Conservation (phyloP, 805 yeast species). For the Hanseniaspora singularis region DNA sequence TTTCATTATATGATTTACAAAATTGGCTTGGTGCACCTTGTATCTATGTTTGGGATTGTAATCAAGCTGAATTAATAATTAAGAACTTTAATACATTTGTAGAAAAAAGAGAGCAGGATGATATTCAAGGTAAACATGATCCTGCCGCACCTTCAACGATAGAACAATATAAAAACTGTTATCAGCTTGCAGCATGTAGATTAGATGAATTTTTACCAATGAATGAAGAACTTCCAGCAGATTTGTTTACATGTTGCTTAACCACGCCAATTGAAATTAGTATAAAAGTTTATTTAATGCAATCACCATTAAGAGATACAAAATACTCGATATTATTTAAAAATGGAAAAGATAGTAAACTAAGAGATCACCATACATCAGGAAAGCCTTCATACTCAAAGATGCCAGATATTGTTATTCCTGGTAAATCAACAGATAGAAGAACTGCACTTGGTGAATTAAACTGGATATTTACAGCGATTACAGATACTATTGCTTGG, state of each 20-base stretch:
- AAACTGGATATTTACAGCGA: slow-evolving; percentile 95
- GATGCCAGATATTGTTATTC: slow-evolving; percentile 47
- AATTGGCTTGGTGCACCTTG: slow-evolving; percentile 98
- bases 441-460: slow-evolving; percentile 92
- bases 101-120: slow-evolving; percentile 79
- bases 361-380: slow-evolving; percentile 16
- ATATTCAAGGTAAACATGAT: slow-evolving; percentile 45
- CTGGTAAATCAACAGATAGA: slow-evolving; percentile 84
- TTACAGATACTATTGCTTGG: slow-evolving; percentile 98
- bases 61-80: slow-evolving; percentile 86
- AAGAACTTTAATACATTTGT: slow-evolving; percentile 81
- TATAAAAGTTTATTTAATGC: slow-evolving; percentile 81
- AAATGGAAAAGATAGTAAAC: slow-evolving; percentile 24
- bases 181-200: slow-evolving; percentile 85
- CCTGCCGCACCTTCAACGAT: slow-evolving; percentile 34
- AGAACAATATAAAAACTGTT: slow-evolving; percentile 61
- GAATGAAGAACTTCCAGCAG: slow-evolving; percentile 93
- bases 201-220: slow-evolving; percentile 78
- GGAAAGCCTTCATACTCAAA: slow-evolving; percentile 22
- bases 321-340: slow-evolving; percentile 34
- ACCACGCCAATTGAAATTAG: slow-evolving; percentile 94
- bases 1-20: slow-evolving; percentile 85
- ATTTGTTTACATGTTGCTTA: slow-evolving; percentile 84
- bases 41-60: slow-evolving; percentile 87
- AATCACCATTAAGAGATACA: slow-evolving; percentile 48